Conservation (phyloP, 2,329 filamentous ascomycete species). For the Cylindrodendrum hubeiense region DNA sequence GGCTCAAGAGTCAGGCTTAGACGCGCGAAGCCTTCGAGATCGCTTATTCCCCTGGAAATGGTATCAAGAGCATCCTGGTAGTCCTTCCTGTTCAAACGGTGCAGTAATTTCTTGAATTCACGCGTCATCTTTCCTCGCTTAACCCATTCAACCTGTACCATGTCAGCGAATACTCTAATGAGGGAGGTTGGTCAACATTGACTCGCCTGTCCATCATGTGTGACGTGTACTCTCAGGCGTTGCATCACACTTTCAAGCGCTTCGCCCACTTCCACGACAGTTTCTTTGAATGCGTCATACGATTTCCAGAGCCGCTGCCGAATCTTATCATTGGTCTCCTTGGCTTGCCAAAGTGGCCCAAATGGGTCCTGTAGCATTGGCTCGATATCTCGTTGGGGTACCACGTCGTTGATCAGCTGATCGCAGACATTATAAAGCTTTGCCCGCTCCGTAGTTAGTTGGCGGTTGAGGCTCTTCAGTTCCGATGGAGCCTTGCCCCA, state of each 20-base stretch:
- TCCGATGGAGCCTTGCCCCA: slow-evolving; percentile 37
- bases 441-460: slow-evolving; percentile 41
- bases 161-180: rapidly evolving
- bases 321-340: slow-evolving; percentile 33
- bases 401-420: slow-evolving; percentile 44
- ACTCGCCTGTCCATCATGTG: slow-evolving; percentile 9
- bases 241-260: slow-evolving; percentile 37
- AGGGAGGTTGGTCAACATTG: rapidly evolving
- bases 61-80: slow-evolving; percentile 13
- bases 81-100: slow-evolving; percentile 16
- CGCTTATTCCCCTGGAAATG: slow-evolving; percentile 3
- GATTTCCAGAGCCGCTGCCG: slow-evolving; percentile 39
- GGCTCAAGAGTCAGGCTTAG: slow-evolving; percentile 21
- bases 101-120: slow-evolving; percentile 23
- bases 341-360: slow-evolving; percentile 43
- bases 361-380: slow-evolving; percentile 46
- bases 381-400: slow-evolving; percentile 39
- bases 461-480: slow-evolving; percentile 35
- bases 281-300: slow-evolving; percentile 39
- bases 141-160: slow-evolving; percentile 4
- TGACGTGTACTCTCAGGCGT: slow-evolving; percentile 4
- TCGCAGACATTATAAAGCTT: slow-evolving; percentile 48
- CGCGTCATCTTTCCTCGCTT: background rate
- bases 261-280: slow-evolving; percentile 36
- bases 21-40: background rate